Base-by-base conservation (phyloP, 1,284 basidiomycete species). In the Trichosporon faecale region DNA sequence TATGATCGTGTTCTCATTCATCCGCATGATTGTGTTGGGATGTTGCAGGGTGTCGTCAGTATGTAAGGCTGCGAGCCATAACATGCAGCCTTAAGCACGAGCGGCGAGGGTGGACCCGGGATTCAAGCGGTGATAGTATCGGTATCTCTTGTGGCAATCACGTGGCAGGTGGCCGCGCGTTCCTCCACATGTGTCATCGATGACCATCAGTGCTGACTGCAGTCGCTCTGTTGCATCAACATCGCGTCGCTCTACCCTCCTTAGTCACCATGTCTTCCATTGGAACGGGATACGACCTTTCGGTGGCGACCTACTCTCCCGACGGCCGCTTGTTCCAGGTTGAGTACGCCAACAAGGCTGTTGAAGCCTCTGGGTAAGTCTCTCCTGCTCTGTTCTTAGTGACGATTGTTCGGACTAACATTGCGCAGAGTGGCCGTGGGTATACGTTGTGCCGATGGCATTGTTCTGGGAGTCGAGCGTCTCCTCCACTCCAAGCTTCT, bases 321-420 rank as follows among this genome's bases (percentile, higher is more conserved):
- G 96, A 99, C 85, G 96, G 96, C 29, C 90, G 97, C 76, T 94
- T 99, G 81, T 99, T 99, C 82, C 96, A 99, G 88, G 93, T 99
- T 83, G 97, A 99, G 85, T 99, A 99, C 81, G 97, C 97, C 66
- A 91, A 90, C 85, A 99, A 99, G 85, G 95, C 97, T 37, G 96
- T 98, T 69, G 97, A 99, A 85, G 97, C 97, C 84, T 94, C 96
- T 52, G 97, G 97, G 90, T 94, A 74, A 70, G 86, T 79, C 35
- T 14, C 40, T 44, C 18, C 16, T 44, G 18, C 35, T 8, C 8
- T 1, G n/a, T n/a, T n/a, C n/a, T n/a, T 9, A 27, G 3, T 9
- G 27, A 6, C 14, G 25, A 21, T 14, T 14, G 35, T 12, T 37
- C 16, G 12, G 4, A 18, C 72, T 74, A 57, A 74, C n/a, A n/a